Evolutionary conservation across 345 rosid species (phyloP), one percentile per base, ranked within the genome.

Genomic region (Limnanthes douglasii): DNA sequence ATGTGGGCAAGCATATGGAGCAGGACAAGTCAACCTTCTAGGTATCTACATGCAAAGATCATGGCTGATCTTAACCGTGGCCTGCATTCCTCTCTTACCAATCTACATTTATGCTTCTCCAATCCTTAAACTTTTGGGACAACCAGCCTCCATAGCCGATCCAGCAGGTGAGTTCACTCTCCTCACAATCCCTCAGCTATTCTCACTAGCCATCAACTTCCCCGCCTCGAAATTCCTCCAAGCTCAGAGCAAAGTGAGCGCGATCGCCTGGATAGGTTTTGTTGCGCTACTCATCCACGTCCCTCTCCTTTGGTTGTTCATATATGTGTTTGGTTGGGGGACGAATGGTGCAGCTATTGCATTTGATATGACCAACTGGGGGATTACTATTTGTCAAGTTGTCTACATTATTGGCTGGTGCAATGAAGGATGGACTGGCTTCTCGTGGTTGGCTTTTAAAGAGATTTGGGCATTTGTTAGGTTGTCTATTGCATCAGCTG

Each of bases 1-100:
- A 0, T 86, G 94, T 52, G 92, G 96, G 1, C 94, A 86, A 69
- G 94, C 94, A n/a, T 75, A 38, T 60, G 94, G 92, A 8, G 94
- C 84, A 0, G 96, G 96, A 15, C 76, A 78, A 52, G 53, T 72
- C 16, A 50, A 72, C 14, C 44, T 77, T 76, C 72, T 86, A 0
- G 96, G 94, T 1, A 32, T 86, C 11, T 81, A 86, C 41, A 58
- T 81, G 86, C 96, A 81, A 41, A 46, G 96, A 23, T 86, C 96
- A 18, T 75, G 77, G 78, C 40, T 86, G 33, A 75, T 86, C 46
- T 43, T 72, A 9, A 41, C 34, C 2, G 62, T 50, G 8, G 33
- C 71, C 0, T 72, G 78, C 18, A 9, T 74, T 23, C 2, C 55
- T 13, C 56, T 86, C 16, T 46, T 68, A 41, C 92, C 94, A 1